Percentiles rank a stretch among this genome's conserved stretches.
These are phyloP conservation scores for Nothophoma quercina DNA, from an alignment of 2,329 filamentous ascomycete genomes.

Conservation along the genomic window DNA sequence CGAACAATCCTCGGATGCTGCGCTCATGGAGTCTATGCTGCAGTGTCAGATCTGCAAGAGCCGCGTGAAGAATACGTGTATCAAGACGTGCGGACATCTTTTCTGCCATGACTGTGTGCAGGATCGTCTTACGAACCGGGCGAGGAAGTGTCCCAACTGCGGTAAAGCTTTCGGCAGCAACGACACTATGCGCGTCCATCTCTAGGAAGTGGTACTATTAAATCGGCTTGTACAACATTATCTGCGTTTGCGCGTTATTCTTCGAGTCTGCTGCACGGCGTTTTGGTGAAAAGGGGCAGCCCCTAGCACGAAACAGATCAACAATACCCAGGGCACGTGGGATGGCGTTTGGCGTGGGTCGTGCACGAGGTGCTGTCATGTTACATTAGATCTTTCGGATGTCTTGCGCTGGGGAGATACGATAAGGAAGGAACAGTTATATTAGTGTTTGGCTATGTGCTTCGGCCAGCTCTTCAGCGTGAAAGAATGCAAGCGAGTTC, in stretches of 20 bases:
- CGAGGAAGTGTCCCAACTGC: conserved; percentile 95
- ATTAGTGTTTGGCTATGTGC: not conserved
- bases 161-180: conserved; percentile 88
- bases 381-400: conserved; percentile 4
- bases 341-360: not conserved
- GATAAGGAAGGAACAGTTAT: not conserved
- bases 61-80: conserved; percentile 91
- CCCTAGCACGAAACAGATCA: not conserved
- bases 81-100: conserved; percentile 94
- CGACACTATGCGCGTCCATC: conserved; percentile 75
- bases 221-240: not conserved
- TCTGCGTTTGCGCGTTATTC: not conserved
- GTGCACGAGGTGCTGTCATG: not conserved
- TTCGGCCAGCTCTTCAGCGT: not conserved
- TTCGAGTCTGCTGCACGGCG: not conserved
- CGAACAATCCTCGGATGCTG: conserved; percentile 82
- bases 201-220: conserved; percentile 18
- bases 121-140: conserved; percentile 85
- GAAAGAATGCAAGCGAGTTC: not conserved
- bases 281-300: not conserved
- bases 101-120: conserved; percentile 94
- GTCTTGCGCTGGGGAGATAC: too few relatives aligned
- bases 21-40: conserved; percentile 79
- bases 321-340: not conserved
- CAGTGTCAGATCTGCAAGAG: conserved; percentile 92